Base-by-base conservation (phyloP, 1,284 basidiomycete species). In the Boletus sp. region DNA sequence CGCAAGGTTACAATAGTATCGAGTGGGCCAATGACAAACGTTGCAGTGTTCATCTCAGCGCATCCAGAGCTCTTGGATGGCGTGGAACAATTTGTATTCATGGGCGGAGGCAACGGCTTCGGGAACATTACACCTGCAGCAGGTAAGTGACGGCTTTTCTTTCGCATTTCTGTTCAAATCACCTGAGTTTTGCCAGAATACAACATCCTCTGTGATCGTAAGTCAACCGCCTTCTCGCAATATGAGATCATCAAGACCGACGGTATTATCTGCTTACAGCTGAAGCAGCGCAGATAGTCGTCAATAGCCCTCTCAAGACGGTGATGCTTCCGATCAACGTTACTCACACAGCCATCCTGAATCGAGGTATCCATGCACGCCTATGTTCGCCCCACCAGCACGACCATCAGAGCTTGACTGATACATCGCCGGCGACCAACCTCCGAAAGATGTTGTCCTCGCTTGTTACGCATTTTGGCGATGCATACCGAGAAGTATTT, bases 21-120 rank as follows among this genome's bases (percentile, higher is more conserved):
- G 1, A 87, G 83, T 8, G 93, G 93, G 0, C 89, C 92, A 6
- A 85, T 92, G 84, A 94, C 93, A n/a, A 95, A 95, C 66, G 80
- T 91, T 40, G 93, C 90, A 0, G 76, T 93, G 3, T 93, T 94
- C 69, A 80, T 90, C 23, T 83, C 82, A 61, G 82, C 86, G 1
- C 89, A 89, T 72, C 85, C 89, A 0, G 85, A 91, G 46, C 77
- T 95, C 11, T 69, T 92, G n/a, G 79, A 79, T 4, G 87, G 81
- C 13, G 78, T 94, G 7, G 87, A 90, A 62, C 84, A 91, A 66
- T 85, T 94, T 60, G 89, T 93, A 6, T 91, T 93, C 68, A 94
- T 95, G 93, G 93, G 93, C n/a, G 93, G 93, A 43, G 90, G 86
- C 1, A 86, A 92, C n/a, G 92, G 92, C 6, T 70, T 91, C 17